Base-by-base conservation (phyloP, 176 grass and related monocot genomes). In the Eleusine coracana region DNA sequence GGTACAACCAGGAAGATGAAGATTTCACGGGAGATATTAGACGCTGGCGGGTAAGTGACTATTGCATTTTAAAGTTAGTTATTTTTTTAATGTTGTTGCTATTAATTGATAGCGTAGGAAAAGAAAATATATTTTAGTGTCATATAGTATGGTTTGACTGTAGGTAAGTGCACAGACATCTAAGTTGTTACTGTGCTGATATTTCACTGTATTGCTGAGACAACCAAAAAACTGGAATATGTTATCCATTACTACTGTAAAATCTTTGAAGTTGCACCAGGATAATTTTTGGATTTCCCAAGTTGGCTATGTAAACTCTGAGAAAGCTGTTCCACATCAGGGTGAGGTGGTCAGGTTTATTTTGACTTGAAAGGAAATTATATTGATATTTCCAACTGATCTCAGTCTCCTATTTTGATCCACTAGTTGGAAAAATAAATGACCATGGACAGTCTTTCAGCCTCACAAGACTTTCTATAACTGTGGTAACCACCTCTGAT, bases 1-100 rank as follows among this genome's bases (percentile, higher is more conserved):
- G 94, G 94, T 50, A 84, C 73, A 27, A 88, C 89, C 25, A 94
- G 88, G 80, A 97, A 94, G 85, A 97, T 97, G 94, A 97, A 94
- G 83, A 97, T 97, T 54, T 97, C 94, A 13, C 87, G 94, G 65
- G 89, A 97, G 76, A 86, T 94, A 70, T 71, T 90, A 29, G 94
- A 94, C 83, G 55, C 85, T 31, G 73, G 75, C 42, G 87, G 94
- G 94, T 97, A 66, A 88, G 82, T 80, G 40, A 68, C 14, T 62
- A 68, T 70, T 80, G 7, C 55, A 6, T 3, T 85, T 75, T 51
- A 23, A 51, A 76, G 20, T 75, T 58, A 18, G 45, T 68, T 45
- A 31, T 75, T 67, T 42, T 66, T 21, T 7, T 12, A 40, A 2
- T 73, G 11, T 67, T 75, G 29, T 15, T 9, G 36, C 74, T 42